Percentiles rank a stretch among this genome's conserved stretches.
Evolutionary conservation across 768 basidiomycete genomes (phyloP).

Genomic region (Neoboletus subvelutipes): DNA sequence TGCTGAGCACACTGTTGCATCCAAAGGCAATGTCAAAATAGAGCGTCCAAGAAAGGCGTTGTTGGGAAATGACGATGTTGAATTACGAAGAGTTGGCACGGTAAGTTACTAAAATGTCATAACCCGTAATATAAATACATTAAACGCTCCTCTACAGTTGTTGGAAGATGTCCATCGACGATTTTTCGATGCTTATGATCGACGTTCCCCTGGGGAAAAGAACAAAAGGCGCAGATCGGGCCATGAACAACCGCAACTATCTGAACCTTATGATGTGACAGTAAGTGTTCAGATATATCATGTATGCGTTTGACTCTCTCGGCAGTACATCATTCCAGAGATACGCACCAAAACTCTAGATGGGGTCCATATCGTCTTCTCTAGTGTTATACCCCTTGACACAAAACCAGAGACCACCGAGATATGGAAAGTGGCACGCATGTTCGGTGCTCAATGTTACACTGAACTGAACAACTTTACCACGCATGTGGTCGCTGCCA

Average conservation of each 20-base stretch:
- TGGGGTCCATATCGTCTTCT: constrained; percentile 85
- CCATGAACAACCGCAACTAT: constrained; percentile 27
- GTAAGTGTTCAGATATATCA: constrained; percentile 43
- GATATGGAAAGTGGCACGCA: constrained; percentile 80
- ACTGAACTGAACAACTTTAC: constrained; percentile 62
- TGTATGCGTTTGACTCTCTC: constrained; percentile 1
- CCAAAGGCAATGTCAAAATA: constrained; percentile 28
- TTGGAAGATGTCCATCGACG: constrained; percentile 73
- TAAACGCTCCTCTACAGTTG: constrained; percentile 49
- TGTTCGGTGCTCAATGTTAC: constrained; percentile 85
- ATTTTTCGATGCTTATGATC: constrained; percentile 73
- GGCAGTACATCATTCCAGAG: constrained; percentile 79
- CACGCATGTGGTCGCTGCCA: constrained; percentile 92
- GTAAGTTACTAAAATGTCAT: constrained; percentile 41
- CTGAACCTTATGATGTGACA: constrained; percentile 67
- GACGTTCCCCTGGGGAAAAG: constrained; percentile 28
- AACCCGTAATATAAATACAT: neutral
- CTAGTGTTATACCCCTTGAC: constrained; percentile 92
- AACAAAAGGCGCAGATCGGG: constrained; percentile 28
- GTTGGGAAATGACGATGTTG: constrained; percentile 83
- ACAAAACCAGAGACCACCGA: constrained; percentile 75
- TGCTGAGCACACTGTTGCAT: constrained; percentile 14
- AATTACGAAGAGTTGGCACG: constrained; percentile 74
- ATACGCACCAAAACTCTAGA: constrained; percentile 75
- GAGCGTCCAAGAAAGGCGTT: constrained; percentile 69